phyloP scores from a whole-genome alignment of 495 filamentous ascomycete species.

The Achaetomiella virescens region DNA sequence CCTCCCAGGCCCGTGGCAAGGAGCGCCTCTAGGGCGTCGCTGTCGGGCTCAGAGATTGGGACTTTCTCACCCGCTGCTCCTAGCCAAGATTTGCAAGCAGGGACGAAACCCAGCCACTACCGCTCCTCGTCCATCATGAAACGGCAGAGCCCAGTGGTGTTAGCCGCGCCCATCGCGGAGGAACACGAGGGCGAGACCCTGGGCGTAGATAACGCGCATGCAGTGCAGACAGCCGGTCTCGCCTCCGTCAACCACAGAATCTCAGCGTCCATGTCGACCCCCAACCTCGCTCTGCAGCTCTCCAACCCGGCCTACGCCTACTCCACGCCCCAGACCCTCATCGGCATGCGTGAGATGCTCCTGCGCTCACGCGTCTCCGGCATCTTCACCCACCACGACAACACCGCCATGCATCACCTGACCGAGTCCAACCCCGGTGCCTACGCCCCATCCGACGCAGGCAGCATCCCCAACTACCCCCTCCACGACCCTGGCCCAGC shows the following conservation, averaged over 20 bases:
- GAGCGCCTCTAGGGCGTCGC: conserved; percentile 21
- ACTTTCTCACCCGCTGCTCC: conserved; percentile 6
- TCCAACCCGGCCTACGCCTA: conserved; percentile 28
- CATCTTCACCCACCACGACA: conserved; percentile 23
- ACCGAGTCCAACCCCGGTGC: conserved; percentile 13
- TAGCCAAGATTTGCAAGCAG: conserved; percentile 10
- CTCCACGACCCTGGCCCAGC: neutral
- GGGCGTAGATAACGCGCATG: neutral
- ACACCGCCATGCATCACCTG: conserved; percentile 16
- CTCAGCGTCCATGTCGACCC: conserved; percentile 12
- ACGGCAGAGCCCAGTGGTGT: conserved; percentile 16
- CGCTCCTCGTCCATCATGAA: conserved; percentile 19
- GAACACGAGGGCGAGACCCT: conserved; percentile 21
- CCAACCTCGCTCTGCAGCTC: conserved; percentile 25
- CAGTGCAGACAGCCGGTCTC: neutral
- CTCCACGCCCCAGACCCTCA: conserved; percentile 46
- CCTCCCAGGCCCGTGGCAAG: conserved; percentile 8
- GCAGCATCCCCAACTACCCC: conserved; percentile 29
- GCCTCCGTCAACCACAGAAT: conserved; percentile 2
- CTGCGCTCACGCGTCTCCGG: conserved; percentile 45
- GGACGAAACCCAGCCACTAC: conserved; percentile 5
- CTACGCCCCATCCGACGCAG: conserved; percentile 30
- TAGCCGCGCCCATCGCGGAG: conserved; percentile 36
- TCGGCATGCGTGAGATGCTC: conserved; percentile 57
- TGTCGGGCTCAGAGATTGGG: conserved; percentile 8